Evolutionary conservation across 805 yeast genomes (phyloP), one percentile per base, ranked within the genome.

Genomic region (Teunomyces panamensis): DNA sequence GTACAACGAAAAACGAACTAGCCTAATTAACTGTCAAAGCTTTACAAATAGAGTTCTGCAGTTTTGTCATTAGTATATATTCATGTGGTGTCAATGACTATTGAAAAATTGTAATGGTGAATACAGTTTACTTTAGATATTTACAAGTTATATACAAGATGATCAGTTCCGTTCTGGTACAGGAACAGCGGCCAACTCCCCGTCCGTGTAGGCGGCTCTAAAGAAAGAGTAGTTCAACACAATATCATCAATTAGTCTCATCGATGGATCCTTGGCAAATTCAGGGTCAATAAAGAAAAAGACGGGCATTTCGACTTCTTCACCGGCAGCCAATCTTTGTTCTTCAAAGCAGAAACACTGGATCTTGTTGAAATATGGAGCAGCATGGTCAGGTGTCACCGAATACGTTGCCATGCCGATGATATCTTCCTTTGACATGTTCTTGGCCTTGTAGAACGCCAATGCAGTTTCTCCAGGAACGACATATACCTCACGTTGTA

Each of bases 311-410:
- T 94, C 99, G 13, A 94, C 96, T 63, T 94, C 97, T 68, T 94
- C 99, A 7, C 97, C 97, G 2, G 97, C 96, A 47, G 83, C 78
- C 54, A 94, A 74, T 66, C 88, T 80, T 67, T 94, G 99, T 65
- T 94, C 99, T 71, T 94, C 99, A 62, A 94, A 94, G 63, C 99
- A 94, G 71, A 94, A 94, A 67, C 99, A 94, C 67, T 94, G 99
- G 60, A 94, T 94, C 68, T 94, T 94, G 72, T 89, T 89, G 73
- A 94, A 94, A 68, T 92, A 94, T 4, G 89, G 96, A 0, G 98
- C 96, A 5, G 94, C 96, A 58, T 89, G 92, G 56, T 94, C 97
- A 0, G 99, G 99, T 0, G 96, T 82, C 43, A 94, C 97, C 4
- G 96, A 86, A 65, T 94, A 94, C 0, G 99, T 94, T 2, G 99